Evolutionary conservation across 2,329 filamentous ascomycete species (phyloP).

Genomic region (Phyllosticta ampelicida): DNA sequence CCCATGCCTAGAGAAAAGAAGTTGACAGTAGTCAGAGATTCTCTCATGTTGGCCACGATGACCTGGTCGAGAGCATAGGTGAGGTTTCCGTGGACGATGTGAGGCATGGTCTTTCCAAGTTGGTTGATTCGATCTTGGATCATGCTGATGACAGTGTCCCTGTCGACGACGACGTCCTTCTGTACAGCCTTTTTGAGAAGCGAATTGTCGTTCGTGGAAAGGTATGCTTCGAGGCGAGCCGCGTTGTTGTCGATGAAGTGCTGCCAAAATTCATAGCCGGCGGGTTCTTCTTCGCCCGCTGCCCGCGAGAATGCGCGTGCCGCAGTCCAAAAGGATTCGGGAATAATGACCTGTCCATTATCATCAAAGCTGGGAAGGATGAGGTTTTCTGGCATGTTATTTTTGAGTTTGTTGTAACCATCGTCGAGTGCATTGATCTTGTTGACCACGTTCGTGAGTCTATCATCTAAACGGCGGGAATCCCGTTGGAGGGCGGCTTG

Average conservation of each 20-base stretch:
- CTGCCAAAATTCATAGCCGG: slow-evolving; percentile 37
- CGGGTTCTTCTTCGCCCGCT: background rate
- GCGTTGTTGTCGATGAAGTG: slow-evolving; percentile 44
- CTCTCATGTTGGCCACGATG: slow-evolving; percentile 13
- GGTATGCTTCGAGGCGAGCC: slow-evolving; percentile 26
- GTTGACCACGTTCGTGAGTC: background rate
- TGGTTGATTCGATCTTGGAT: background rate
- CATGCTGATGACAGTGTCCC: slow-evolving; percentile 14
- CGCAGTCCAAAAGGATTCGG: slow-evolving; percentile 55
- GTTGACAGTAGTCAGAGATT: slow-evolving; percentile 46
- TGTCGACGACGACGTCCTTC: slow-evolving; percentile 15
- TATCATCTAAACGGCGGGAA: background rate
- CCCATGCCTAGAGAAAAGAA: slow-evolving; percentile 59
- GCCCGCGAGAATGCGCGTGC: slow-evolving; percentile 30
- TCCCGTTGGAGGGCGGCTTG: background rate
- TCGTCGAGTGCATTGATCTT: background rate
- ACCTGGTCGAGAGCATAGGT: background rate
- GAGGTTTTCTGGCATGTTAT: background rate
- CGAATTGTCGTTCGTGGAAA: slow-evolving; percentile 1
- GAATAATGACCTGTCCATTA: slow-evolving; percentile 45
- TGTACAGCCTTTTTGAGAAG: slow-evolving; percentile 23
- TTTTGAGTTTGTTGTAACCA: background rate
- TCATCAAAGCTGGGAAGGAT: background rate
- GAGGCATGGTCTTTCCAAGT: background rate
- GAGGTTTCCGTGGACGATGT: background rate